Percentiles rank a stretch among this genome's conserved stretches.
phyloP scores from a whole-genome alignment of 805 yeast genomes.

The Diddensiella caesifluorescens region DNA sequence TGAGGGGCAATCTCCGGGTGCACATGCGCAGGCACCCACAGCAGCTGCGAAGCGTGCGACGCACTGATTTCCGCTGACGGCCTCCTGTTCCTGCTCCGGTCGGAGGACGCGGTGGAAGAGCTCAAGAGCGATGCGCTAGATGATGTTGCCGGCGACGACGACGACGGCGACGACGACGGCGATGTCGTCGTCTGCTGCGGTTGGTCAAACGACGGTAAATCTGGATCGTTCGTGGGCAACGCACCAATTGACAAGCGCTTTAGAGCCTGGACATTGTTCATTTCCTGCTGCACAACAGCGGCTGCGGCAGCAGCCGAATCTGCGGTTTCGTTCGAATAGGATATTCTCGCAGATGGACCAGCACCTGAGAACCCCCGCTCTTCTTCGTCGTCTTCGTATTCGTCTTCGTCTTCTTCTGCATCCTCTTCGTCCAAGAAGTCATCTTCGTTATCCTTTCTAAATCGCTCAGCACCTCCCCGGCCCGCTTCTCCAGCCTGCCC shows the following conservation, averaged over 20 bases:
- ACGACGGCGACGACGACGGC: constrained; percentile 8
- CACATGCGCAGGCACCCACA: constrained; percentile 94
- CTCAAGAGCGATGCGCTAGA: too few species aligned
- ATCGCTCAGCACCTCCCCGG: constrained; percentile 8
- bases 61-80: constrained; percentile 10
- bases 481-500: constrained; percentile 14
- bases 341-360: constrained; percentile 5
- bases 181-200: background rate
- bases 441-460: background rate
- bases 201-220: constrained; percentile 27
- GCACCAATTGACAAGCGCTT: constrained; percentile 38
- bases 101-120: too few species aligned
- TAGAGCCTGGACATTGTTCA: constrained; percentile 36
- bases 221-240: constrained; percentile 36
- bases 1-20: constrained; percentile 97
- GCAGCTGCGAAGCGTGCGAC: constrained; percentile 32
- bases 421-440: constrained; percentile 5
- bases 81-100: constrained; percentile 1
- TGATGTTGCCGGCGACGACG: background rate
- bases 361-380: background rate
- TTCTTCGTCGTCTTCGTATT: constrained; percentile 6
- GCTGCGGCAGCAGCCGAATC: constrained; percentile 22
- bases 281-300: constrained; percentile 38
- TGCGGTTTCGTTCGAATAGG: constrained; percentile 13
- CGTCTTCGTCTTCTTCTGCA: constrained; percentile 1